A percentile compares a stretch with the other conserved stretches of the same genome.
These are phyloP conservation scores for Bacidia rubella DNA, from an alignment of 495 filamentous ascomycete genomes.

Conservation along the genomic window DNA sequence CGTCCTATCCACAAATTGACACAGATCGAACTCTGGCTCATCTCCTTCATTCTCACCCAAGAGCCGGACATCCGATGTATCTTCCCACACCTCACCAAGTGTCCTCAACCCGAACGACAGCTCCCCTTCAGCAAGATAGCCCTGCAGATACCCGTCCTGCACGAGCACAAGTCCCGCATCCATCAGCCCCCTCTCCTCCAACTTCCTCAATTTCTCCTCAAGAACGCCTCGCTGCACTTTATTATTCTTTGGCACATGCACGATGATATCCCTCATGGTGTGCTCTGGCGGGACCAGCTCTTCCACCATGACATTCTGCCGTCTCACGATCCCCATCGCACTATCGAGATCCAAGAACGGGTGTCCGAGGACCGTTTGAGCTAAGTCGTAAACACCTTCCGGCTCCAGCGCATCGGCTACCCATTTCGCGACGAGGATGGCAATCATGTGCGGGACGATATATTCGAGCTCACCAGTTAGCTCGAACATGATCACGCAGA, in stretches of 20 bases:
- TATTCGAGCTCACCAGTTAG: conserved; percentile 33
- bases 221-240: conserved; percentile 30
- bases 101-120: conserved; percentile 36
- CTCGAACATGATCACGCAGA: conserved; percentile 48
- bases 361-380: conserved; percentile 41
- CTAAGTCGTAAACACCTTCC: conserved; percentile 42
- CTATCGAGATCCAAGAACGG: conserved; percentile 42
- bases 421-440: conserved; percentile 46
- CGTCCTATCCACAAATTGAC: conserved; percentile 38
- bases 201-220: conserved; percentile 30
- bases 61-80: conserved; percentile 26
- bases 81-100: conserved; percentile 23
- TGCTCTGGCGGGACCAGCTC: conserved; percentile 36
- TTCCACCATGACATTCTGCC: conserved; percentile 26
- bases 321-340: conserved; percentile 28
- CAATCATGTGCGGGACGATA: conserved; percentile 44
- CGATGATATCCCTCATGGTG: conserved; percentile 43
- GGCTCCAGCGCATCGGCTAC: conserved; percentile 37
- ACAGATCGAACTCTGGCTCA: conserved; percentile 29
- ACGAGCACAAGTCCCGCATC: conserved; percentile 44
- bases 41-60: conserved; percentile 12
- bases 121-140: conserved; percentile 41
- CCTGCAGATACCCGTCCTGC: conserved; percentile 35
- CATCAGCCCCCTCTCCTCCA: conserved; percentile 37
- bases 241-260: conserved; percentile 30